phyloP scores from a whole-genome alignment of 768 basidiomycete genomes.

The Pleurotus cornucopiae region DNA sequence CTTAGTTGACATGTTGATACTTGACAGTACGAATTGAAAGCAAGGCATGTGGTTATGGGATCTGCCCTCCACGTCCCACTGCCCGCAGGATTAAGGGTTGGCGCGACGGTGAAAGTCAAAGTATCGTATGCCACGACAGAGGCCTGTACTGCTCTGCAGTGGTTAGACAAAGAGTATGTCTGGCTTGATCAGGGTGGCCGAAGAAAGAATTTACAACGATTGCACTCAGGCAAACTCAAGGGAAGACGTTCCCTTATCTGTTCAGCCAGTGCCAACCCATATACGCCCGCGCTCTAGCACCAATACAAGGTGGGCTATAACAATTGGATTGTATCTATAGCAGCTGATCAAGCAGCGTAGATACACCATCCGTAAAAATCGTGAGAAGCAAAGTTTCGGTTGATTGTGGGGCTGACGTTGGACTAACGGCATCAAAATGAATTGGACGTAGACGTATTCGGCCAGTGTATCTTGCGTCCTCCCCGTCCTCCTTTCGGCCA shows the following conservation, averaged over 20 bases:
- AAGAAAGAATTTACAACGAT: not conserved
- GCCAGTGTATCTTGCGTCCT: conserved; percentile 75
- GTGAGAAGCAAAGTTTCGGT: conserved; percentile 30
- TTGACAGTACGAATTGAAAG: conserved; percentile 47
- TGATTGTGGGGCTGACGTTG: not conserved
- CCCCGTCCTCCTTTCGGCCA: conserved; percentile 83
- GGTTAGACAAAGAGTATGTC: conserved; percentile 73
- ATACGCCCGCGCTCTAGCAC: conserved; percentile 75
- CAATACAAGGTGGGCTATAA: conserved; percentile 59
- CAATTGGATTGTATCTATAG: not conserved
- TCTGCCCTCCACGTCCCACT: conserved; percentile 65
- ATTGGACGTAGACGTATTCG: conserved; percentile 62
- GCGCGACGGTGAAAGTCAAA: conserved; percentile 46
- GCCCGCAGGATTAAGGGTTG: conserved; percentile 33
- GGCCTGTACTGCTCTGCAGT: conserved; percentile 76
- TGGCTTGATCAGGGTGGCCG: conserved; percentile 13
- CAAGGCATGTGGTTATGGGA: conserved; percentile 71
- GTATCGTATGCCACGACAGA: conserved; percentile 73
- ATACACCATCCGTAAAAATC: conserved; percentile 85
- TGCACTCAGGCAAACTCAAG: conserved; percentile 69
- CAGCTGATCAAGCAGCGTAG: conserved; percentile 28
- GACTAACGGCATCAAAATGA: not conserved
- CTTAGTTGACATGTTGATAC: not conserved
- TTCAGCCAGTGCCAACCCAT: conserved; percentile 96
- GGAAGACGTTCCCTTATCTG: conserved; percentile 78